Evolutionary conservation across 805 yeast genomes (phyloP).

Genomic region (Candida stauntonica): DNA sequence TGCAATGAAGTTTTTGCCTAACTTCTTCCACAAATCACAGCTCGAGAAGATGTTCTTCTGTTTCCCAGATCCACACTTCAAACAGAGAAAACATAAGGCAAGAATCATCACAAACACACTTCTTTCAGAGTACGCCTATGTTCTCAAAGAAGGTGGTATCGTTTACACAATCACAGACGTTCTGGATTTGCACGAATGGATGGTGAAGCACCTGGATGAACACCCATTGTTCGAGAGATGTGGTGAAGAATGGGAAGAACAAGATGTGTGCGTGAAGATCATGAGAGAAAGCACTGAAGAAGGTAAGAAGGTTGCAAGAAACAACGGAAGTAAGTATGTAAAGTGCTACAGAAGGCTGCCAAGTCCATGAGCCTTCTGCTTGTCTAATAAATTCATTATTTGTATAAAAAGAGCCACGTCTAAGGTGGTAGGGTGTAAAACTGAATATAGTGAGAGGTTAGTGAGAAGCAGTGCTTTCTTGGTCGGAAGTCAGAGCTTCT

Average conservation of each 20-base stretch:
- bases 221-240: conserved; percentile 91
- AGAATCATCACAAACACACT: conserved; percentile 89
- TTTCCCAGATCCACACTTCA: conserved; percentile 99
- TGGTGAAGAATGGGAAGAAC: conserved; percentile 69
- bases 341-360: conserved; percentile 83
- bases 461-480: conserved; percentile 15
- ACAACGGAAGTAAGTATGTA: conserved; percentile 78
- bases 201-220: conserved; percentile 85
- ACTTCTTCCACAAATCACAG: conserved; percentile 81
- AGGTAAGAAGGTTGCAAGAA: conserved; percentile 93
- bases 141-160: conserved; percentile 79
- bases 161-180: conserved; percentile 96
- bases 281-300: conserved; percentile 96
- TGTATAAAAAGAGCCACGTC: too few relatives aligned
- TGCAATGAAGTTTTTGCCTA: conserved; percentile 96
- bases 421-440: neutral
- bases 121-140: conserved; percentile 88
- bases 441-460: neutral
- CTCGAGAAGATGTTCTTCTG: conserved; percentile 92
- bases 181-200: conserved; percentile 89
- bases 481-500: conserved; percentile 25
- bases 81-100: conserved; percentile 95
- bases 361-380: conserved; percentile 42
- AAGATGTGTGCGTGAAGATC: conserved; percentile 76
- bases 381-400: too few relatives aligned